Evolutionary conservation across 2,329 filamentous ascomycete species (phyloP), one percentile per base, ranked within the genome.

Genomic region (Fusarium torreyae): DNA sequence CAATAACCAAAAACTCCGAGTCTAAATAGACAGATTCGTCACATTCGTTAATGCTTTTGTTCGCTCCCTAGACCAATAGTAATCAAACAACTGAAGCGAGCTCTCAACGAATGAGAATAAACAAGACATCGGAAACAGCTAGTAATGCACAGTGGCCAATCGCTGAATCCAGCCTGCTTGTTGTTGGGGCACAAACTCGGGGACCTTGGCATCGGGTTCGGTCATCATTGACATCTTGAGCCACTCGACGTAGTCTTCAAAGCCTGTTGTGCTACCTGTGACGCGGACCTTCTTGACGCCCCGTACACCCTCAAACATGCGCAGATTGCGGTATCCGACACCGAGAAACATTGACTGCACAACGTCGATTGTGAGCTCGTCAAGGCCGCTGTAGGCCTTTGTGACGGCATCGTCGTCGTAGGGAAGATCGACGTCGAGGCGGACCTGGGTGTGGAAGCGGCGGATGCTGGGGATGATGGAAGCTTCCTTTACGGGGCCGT

Each of bases 211-310:
- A 15, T 68, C 76, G 17, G 70, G 61, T 20, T 66, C 63, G 54
- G 69, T 73, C 74, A 67, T 78, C 81, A 84, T 83, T 49, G 74
- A 68, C 5, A 49, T 49, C 67, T 76, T 75, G 24, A 85, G 74
- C 82, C 83, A 84, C 10, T 55, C 57, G 6, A 81, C 73, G 57
- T 85, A 84, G n/a, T 76, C 76, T 58, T 81, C 79, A 45, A 83
- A 82, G 38, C 81, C 82, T 4, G 73, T 77, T 13, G 76, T 76
- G 73, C 80, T 80, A 17, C 82, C 82, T 1, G 62, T 60, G 43
- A 85, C 73, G 8, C 60, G 65, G 8, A 80, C 81, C 14, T 68
- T 63, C 46, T 76, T 72, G 24, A 85, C 79, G 31, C 80, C 81
- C 22, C 83, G 68, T 28, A 85, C 80, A 7, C 74, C 77, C 74